These are phyloP conservation scores for Sphagnum fallax DNA, from an alignment of 228 moss, liverwort and hornwort species.

Conservation along the genomic window DNA sequence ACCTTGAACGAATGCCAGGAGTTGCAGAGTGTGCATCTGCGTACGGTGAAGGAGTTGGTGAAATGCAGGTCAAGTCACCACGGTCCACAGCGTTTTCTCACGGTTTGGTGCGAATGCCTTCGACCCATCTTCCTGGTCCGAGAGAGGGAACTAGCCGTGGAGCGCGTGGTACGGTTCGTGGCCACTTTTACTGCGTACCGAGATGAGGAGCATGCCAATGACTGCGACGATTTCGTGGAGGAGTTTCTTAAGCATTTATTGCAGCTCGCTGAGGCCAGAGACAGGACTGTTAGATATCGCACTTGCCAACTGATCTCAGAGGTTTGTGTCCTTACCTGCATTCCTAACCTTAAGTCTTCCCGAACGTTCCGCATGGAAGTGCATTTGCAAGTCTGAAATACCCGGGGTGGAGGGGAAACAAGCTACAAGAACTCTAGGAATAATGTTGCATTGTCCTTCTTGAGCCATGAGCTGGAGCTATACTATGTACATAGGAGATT, in stretches of 20 bases:
- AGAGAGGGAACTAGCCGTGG: slow-evolving; percentile 64
- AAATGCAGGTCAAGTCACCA: slow-evolving; percentile 52
- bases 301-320: slow-evolving; percentile 83
- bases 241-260: slow-evolving; percentile 61
- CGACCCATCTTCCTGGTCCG: slow-evolving; percentile 67
- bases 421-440: too few species aligned
- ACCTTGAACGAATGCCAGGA: slow-evolving; percentile 63
- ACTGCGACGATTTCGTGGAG: slow-evolving; percentile 75
- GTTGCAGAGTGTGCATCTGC: slow-evolving; percentile 46
- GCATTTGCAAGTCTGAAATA: background rate
- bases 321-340: slow-evolving; percentile 15
- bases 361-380: background rate
- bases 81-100: slow-evolving; percentile 33
- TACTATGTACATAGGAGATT: background rate
- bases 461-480: too few species aligned
- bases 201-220: slow-evolving; percentile 45
- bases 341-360: background rate
- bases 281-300: slow-evolving; percentile 75
- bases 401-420: too few species aligned
- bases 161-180: slow-evolving; percentile 62
- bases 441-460: too few species aligned
- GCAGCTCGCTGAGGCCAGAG: slow-evolving; percentile 39
- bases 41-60: slow-evolving; percentile 66
- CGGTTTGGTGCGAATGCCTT: slow-evolving; percentile 43
- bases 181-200: slow-evolving; percentile 60